Evolutionary conservation across 257 asterid species (phyloP), one percentile per base, ranked within the genome.

Genomic region (Ilex asprella): DNA sequence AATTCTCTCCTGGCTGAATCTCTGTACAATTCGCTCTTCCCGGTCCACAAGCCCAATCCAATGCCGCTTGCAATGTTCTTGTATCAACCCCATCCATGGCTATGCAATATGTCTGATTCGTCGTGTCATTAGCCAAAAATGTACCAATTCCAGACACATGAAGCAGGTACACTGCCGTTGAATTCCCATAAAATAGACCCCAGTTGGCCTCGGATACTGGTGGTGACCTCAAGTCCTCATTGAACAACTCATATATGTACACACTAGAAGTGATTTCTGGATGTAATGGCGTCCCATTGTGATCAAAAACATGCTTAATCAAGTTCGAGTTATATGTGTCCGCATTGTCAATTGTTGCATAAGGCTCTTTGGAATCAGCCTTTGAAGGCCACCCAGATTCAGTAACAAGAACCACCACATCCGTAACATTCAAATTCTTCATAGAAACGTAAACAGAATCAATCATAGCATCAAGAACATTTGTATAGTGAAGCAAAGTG

Each of bases 31-130:
- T 93, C 31, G 99, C 92, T 70, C 94, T 78, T 69, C 99, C 99
- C 1, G 95, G 95, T 31, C 99, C 99, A 68, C 99, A 93, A 27
- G 99, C 94, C 99, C 99, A 93, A 59, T 93, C 97, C 71, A 89
- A 79, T 16, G 99, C 97, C 30, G 99, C 68, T 76, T 93, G 97
- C 82, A 93, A 61, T 3, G 89, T 87, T 76, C 70, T 85, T 14
- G 49, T 41, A 78, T 93, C 99, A 10, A 81, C 21, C 27, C 82
- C 99, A 59, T 85, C 96, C 63, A 66, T 56, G 29, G 88, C 92
- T 39, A 93, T 69, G 70, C 99, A 93, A 64, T 84, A 93, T 0
- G 99, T 93, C 61, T 74, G 94, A 62, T 89, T 87, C 0, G 99
- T 93, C 0, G 97, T 85, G 49, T 87, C 99, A 51, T 85, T 93